Base-by-base conservation (phyloP, 139 green algal species). In the Auxenochlorella pyrenoidosa region DNA sequence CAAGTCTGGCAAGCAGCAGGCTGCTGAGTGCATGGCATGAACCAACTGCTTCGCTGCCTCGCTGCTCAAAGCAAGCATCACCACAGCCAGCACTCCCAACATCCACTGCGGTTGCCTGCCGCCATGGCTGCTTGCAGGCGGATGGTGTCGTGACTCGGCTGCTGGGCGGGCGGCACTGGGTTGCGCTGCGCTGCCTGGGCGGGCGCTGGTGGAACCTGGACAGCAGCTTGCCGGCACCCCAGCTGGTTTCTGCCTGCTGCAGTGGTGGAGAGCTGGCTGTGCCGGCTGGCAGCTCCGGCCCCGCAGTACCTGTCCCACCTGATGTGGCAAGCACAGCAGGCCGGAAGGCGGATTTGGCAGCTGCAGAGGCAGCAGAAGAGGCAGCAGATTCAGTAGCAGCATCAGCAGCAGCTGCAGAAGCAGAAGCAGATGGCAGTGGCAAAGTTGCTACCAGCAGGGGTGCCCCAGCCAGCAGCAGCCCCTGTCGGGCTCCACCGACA, bases 181-280 rank as follows among this genome's bases (percentile, higher is more conserved):
- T 90, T 65, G 79, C 66, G 22, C 70, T 90, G 34, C 70, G 36
- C 22, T 43, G 82, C 43, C 36, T 86, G 36, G 60, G 63, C 4
- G 59, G 41, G 3, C 32, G 78, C 32, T 93, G 91, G 91, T 94
- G 83, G 66, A 94, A 93, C 65, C 66, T 94, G 58, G 91, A 94
- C 88, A 93, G 90, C 79, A 70, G 85, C 6, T 82, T 94, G 73
- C 19, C 54, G 5, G 71, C 71, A 2, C 91, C 91, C 2, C 24
- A 80, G 66, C 60, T 83, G 38, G 54, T 88, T 38, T 70, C 47
- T 44, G 75, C n/a, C 3, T 81, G 75, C 43, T 81, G 43, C 38
- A 38, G 77, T 21, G 34, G 77, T 32, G 4, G 18, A 54, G 47
- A 54, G 47, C 47, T 18, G 47, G 47, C 10, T 10, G 47, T 10